phyloP scores from a whole-genome alignment of 2,329 filamentous ascomycete species.

The Fusarium nematophilum region DNA sequence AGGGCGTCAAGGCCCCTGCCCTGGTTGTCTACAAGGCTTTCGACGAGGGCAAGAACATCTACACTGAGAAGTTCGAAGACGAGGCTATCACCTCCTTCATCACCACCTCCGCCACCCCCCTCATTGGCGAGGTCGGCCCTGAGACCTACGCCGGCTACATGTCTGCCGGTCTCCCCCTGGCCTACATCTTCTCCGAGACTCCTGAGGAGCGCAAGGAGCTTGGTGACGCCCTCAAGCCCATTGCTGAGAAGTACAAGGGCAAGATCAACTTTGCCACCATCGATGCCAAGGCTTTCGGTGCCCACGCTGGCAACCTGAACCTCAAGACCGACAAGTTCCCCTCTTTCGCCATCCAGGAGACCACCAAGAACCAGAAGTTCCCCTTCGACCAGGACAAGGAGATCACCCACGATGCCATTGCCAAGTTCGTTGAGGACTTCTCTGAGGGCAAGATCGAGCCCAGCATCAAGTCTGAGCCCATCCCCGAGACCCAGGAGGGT shows the following conservation, averaged over 20 bases:
- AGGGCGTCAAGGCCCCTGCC: slow-evolving; percentile 87
- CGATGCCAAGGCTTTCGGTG: slow-evolving; percentile 92
- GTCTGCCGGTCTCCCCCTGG: slow-evolving; percentile 89
- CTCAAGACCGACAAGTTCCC: slow-evolving; percentile 96
- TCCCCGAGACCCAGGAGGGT: slow-evolving; percentile 93
- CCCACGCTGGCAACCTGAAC: slow-evolving; percentile 96
- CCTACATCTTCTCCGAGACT: slow-evolving; percentile 97
- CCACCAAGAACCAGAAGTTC: slow-evolving; percentile 95
- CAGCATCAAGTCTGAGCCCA: slow-evolving; percentile 97
- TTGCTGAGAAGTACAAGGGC: slow-evolving; percentile 93
- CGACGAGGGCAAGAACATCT: slow-evolving; percentile 93
- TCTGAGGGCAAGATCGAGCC: slow-evolving; percentile 88
- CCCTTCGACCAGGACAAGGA: slow-evolving; percentile 88
- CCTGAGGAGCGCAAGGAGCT: slow-evolving; percentile 87
- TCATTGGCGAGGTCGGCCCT: slow-evolving; percentile 95
- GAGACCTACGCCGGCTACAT: slow-evolving; percentile 98
- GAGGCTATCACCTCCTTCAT: slow-evolving; percentile 86
- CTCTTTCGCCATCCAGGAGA: slow-evolving; percentile 97
- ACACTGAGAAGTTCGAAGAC: slow-evolving; percentile 80
- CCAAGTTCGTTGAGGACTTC: slow-evolving; percentile 87
- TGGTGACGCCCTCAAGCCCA: slow-evolving; percentile 79
- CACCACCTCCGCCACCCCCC: slow-evolving; percentile 85
- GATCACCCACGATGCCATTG: slow-evolving; percentile 77
- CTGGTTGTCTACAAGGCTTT: slow-evolving; percentile 98
- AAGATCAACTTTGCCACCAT: slow-evolving; percentile 98